Evolutionary conservation across 805 yeast species (phyloP).

Genomic region (Isabelozyma heimii): DNA sequence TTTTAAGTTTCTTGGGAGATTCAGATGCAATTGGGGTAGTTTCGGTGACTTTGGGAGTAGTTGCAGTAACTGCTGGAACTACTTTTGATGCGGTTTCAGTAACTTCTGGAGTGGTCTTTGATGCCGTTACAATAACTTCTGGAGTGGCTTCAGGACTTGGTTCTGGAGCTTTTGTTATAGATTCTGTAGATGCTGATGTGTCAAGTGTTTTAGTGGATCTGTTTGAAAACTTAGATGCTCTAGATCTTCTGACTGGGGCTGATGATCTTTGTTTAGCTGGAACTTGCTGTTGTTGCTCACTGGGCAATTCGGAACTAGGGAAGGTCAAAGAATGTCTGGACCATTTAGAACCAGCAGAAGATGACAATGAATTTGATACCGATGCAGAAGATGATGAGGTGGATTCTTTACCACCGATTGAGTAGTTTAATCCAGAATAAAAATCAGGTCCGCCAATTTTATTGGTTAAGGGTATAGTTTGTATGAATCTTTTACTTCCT

Average conservation of each 20-base stretch:
- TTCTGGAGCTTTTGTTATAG: not conserved
- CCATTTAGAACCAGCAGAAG: conserved; percentile 21
- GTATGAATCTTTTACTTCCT: conserved; percentile 30
- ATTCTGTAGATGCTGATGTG: conserved; percentile 1
- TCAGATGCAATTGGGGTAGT: conserved; percentile 1
- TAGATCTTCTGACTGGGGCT: conserved; percentile 20
- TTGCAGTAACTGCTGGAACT: conserved; percentile 2
- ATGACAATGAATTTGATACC: not conserved
- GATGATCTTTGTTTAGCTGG: conserved; percentile 1
- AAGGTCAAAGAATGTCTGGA: conserved; percentile 24
- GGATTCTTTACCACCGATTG: conserved; percentile 2
- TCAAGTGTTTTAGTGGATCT: conserved; percentile 7
- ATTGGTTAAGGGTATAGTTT: conserved; percentile 27
- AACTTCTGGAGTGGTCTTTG: conserved; percentile 1
- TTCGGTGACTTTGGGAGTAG: conserved; percentile 1
- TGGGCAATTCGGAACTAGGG: conserved; percentile 6
- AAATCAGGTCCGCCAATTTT: conserved; percentile 13
- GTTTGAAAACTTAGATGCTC: conserved; percentile 26
- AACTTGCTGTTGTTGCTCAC: conserved; percentile 1
- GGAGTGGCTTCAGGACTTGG: not conserved
- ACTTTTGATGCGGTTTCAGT: conserved; percentile 1
- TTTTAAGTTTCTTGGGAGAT: conserved; percentile 14
- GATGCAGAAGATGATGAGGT: not conserved
- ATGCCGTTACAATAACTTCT: conserved; percentile 3
- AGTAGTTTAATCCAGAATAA: conserved; percentile 19